Base-by-base conservation (phyloP, 1,284 basidiomycete species). In the Fomitiporia mediterranea region DNA sequence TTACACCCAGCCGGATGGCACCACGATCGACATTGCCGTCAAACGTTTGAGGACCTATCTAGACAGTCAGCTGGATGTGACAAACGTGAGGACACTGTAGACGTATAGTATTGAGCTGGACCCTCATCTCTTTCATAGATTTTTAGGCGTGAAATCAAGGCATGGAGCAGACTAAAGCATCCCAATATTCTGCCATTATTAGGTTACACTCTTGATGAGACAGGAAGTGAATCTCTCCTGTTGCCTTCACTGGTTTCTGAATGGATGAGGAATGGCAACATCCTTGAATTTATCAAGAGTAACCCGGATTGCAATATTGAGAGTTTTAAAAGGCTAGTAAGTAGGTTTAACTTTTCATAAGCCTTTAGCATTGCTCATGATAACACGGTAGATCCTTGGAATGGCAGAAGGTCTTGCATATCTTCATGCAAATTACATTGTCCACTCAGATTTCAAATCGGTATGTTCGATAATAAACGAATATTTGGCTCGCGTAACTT, bases 151-250 rank as follows among this genome's bases (percentile, higher is more conserved):
- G 47, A 58, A 30, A 44, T 58, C 9, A 23, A 42, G 8, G 32
- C 54, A 6, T 58, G 57, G 57, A 38, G 43, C 13, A 38, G 32
- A 17, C 28, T 53, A 11, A 25, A 23, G 5, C 51, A 53, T 32
- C 51, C 51, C 2, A 53, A 53, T 25, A 53, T 42, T 3, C 51
- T 53, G 5, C 37, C 51, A 7, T n/a, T 53, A 8, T 25, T 40
- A 8, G 51, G 51, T 13, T 43, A 38, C 23, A 28, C 55, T 4
- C 9, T 55, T 15, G 40, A 40, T 0, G 39, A 38, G 11, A 28
- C 7, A 11, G 44, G 25, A 3, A 13, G 17, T n/a, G 25, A 6
- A 30, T n/a, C 11, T 4, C 27, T 30, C 11, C 4, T 9, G 2
- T 40, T 23, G 17, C 48, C 48, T 11, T 37, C 37, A 5, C 48